These are phyloP conservation scores for Edaphochlamys debaryana DNA, from an alignment of 139 green algal genomes.

Conservation along the genomic window DNA sequence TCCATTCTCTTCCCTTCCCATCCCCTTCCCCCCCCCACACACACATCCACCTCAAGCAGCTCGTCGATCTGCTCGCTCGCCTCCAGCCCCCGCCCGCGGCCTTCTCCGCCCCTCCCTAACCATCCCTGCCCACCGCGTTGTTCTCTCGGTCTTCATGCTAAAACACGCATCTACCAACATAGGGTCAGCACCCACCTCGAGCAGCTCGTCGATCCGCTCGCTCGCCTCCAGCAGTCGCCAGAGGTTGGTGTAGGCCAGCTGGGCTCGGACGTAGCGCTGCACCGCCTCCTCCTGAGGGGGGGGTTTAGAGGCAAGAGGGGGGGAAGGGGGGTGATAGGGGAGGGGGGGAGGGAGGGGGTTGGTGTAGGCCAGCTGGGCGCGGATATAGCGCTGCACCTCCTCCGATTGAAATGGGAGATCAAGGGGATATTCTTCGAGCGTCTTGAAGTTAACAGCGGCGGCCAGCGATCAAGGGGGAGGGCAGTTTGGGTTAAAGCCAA, in stretches of 20 bases:
- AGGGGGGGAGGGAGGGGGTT: no score
- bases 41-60: conserved; percentile 50
- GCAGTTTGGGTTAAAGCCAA: no score
- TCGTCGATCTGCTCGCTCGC: conserved; percentile 51
- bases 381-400: neutral
- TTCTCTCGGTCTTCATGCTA: no score
- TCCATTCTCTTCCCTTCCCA: no score
- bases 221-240: conserved; percentile 55
- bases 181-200: conserved; percentile 37
- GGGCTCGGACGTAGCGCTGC: conserved; percentile 42
- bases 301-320: no score
- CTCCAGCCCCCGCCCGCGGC: conserved; percentile 53
- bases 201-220: conserved; percentile 50
- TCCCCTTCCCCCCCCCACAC: no score
- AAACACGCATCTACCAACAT: neutral
- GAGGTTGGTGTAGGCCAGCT: conserved; percentile 62
- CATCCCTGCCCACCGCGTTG: no score
- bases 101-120: no score
- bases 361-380: no score
- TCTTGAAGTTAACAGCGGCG: no score
- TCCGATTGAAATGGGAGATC: neutral
- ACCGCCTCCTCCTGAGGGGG: conserved; percentile 43
- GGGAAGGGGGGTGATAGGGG: neutral
- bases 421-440: no score
- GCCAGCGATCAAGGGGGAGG: no score